phyloP scores from a whole-genome alignment of 805 yeast species.

The Saccharomycopsis selenospora region DNA sequence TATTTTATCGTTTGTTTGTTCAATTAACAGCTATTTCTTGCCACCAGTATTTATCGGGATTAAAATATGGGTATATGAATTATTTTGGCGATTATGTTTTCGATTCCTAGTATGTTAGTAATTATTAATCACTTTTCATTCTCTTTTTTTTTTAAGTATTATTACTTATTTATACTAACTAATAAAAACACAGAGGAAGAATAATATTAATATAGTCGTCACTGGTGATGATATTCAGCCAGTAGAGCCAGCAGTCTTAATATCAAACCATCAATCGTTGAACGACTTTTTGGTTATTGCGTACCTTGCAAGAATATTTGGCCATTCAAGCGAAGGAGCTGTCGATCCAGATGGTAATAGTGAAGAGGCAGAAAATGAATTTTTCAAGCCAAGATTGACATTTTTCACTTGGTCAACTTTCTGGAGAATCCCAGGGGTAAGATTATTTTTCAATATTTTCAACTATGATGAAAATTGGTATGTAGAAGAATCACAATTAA shows the following conservation, averaged over 20 bases:
- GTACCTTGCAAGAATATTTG: conserved; percentile 12
- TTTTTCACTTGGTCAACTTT: conserved; percentile 67
- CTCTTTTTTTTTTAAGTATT: not conserved
- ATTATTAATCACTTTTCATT: not conserved
- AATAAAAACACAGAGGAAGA: conserved; percentile 11
- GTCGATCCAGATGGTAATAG: not conserved
- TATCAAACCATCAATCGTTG: conserved; percentile 15
- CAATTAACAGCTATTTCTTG: conserved; percentile 3
- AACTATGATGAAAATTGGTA: conserved; percentile 67
- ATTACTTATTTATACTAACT: not conserved
- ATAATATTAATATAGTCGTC: conserved; percentile 13
- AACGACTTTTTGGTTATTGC: conserved; percentile 17
- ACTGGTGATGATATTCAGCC: conserved; percentile 16
- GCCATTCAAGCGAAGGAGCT: not conserved
- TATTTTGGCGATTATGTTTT: conserved; percentile 17
- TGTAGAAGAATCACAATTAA: conserved; percentile 30
- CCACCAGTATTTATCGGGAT: conserved; percentile 16
- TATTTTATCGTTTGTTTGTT: conserved; percentile 6
- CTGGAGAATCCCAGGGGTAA: conserved; percentile 53
- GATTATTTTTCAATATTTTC: conserved; percentile 39
- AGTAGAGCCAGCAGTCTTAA: conserved; percentile 15
- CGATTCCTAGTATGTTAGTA: conserved; percentile 10
- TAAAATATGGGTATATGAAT: conserved; percentile 6
- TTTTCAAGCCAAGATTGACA: conserved; percentile 36
- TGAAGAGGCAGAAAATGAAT: not conserved